Base-by-base conservation (phyloP, 176 grass and related monocot genomes). In the Raddia distichophylla region DNA sequence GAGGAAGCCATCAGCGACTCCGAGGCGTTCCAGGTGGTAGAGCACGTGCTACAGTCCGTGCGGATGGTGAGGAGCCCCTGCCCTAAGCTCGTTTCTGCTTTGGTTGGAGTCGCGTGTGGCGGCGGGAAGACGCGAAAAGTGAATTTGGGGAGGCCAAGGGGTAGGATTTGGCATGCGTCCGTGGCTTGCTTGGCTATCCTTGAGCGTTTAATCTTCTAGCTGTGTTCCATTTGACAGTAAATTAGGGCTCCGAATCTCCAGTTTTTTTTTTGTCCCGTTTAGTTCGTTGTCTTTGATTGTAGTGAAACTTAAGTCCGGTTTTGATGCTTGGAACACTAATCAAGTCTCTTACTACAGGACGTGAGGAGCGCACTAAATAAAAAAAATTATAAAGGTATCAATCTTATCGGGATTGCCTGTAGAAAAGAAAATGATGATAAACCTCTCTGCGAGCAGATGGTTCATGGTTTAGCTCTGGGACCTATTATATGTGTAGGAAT, bases 21-120 rank as follows among this genome's bases (percentile, higher is more conserved):
- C 13, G 3, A 5, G 57, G 57, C 7, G 2, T 72, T 81, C 71
- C 6, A 3, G 35, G 0, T 8, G 0, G 71, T 89, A 51, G 71
- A 34, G 77, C 2, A 4, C 12, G 10, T 85, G 0, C 87, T 89
- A 13, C 82, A 85, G 78, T 42, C 77, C 57, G 78, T 85, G 71
- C 71, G 82, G 17, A 85, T 43, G 87, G 87, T 89, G 69, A 14
- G 77, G 44, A 12, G 9, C 77, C 76, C 59, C 19, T 16, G 32
- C 40, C 43, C 6, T 10, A 59, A 59, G 42, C 20, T 70, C 2
- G 1, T 0, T 11, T 60, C 22, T 6, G 5, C 2, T 32, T 33
- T 65, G 18, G 33, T 84, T 67, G 0, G 54, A 50, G n/a, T 50
- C 7, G 57, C 5, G 18, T 44, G 9, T 8, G 3, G 27, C 27